A percentile compares a stretch with the other conserved stretches of the same genome.
These are phyloP conservation scores for Epipyxis sp. DNA, from an alignment of 108 stramenopile genomes.

Conservation along the genomic window DNA sequence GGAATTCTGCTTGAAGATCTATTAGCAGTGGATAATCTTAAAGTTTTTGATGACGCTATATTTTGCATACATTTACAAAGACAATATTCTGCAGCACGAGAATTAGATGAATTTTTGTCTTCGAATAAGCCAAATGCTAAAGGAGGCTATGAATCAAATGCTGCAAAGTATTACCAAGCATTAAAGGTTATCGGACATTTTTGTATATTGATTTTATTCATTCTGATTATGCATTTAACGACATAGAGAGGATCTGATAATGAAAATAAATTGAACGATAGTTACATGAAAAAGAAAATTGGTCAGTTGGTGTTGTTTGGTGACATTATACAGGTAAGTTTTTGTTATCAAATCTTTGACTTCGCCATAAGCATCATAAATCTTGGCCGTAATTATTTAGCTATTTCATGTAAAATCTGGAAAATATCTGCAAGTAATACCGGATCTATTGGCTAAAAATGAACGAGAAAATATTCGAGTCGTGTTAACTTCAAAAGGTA, in stretches of 20 bases:
- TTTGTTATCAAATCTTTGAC: no score
- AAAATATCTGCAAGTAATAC: conserved; percentile 36
- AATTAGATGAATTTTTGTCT: conserved; percentile 30
- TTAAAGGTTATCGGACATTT: conserved; percentile 18
- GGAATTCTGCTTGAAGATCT: conserved; percentile 37
- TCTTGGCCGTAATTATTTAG: no score
- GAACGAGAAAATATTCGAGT: conserved; percentile 42
- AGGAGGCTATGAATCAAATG: not conserved
- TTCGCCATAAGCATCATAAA: no score
- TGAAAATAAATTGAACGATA: conserved; percentile 38
- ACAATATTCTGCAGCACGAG: conserved; percentile 39
- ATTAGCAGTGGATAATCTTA: not conserved
- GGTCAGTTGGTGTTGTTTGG: conserved; percentile 35
- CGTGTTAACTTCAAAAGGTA: not conserved
- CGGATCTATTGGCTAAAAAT: conserved; percentile 10
- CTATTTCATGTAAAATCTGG: conserved; percentile 38
- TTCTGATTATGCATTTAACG: no score
- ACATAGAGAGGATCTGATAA: conserved; percentile 32
- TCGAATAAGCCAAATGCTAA: not conserved
- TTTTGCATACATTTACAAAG: conserved; percentile 36
- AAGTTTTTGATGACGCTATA: conserved; percentile 22
- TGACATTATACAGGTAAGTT: conserved; percentile 32
- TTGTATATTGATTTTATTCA: no score
- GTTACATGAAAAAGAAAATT: conserved; percentile 34
- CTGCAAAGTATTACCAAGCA: conserved; percentile 13